Base-by-base conservation (phyloP, 2,329 filamentous ascomycete species). In the Cladophialophora psammophila region DNA sequence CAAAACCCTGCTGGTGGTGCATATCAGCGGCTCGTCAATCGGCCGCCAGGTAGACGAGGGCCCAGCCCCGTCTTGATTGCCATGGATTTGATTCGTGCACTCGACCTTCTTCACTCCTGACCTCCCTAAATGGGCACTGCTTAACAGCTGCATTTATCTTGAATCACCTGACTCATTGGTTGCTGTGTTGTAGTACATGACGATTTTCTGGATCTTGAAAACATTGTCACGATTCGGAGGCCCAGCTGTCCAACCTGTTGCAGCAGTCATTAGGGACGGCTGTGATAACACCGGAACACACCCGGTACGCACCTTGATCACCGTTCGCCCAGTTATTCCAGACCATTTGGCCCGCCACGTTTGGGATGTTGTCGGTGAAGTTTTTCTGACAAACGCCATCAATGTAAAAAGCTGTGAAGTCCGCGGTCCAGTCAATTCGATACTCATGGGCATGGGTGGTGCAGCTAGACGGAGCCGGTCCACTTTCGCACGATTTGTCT, bases 311-410 rank as follows among this genome's bases (percentile, higher is more conserved):
- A 71, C 71, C 69, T 54, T 66, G 61, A 18, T 73, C 66, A 32
- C 71, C 68, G 59, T 73, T 73, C 12, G 71, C 53, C 71, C 72
- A 72, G 50, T 72, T 70, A 59, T 71, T 72, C 72, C 72, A 73
- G 6, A 73, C 50, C 71, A 71, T 71, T 38, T 57, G 48, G 15
- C 69, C 71, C 26, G 70, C 63, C 38, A 63, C 34, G 55, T 34
- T 70, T 8, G 72, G 72, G 26, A 71, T 48, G 52, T 73, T 72
- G 31, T 58, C 62, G 8, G 64, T 68, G 63, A 62, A 69, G 3
- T 57, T 63, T 48, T 65, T 64, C 55, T 73, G 65, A 38, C 63
- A 40, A 1, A 55, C 35, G n/a, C 67, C 71, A 48, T 73, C 71
- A 50, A 72, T 48, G 52, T 70, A 73, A 55, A 72, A 72, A n/a